Conservation (phyloP, 176 grass and related monocot species). For the Oropetium thomaeum region DNA sequence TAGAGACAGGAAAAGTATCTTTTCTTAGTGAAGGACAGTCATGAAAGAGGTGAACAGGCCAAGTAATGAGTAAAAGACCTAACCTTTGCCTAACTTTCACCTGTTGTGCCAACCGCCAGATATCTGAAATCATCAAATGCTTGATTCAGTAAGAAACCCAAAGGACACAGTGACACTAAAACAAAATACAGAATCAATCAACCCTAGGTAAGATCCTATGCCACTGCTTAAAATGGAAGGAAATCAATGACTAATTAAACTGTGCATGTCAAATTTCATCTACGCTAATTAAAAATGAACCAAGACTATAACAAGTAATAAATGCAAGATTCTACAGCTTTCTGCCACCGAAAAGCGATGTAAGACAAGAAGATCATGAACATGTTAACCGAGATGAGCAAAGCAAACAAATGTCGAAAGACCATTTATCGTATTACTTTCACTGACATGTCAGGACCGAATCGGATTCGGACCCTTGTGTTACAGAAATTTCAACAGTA, state of each 20-base stretch:
- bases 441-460: background rate
- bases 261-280: background rate
- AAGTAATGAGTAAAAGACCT: background rate
- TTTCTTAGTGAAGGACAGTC: background rate
- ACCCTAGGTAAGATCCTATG: background rate
- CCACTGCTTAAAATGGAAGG: background rate
- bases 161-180: background rate
- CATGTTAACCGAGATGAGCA: background rate
- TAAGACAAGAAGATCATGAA: slow-evolving; percentile 2
- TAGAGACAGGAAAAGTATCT: background rate
- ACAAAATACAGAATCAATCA: background rate
- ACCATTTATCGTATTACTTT: background rate
- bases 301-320: background rate
- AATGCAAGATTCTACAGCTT: background rate
- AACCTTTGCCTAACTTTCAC: slow-evolving; percentile 99
- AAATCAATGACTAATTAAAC: background rate
- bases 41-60: background rate
- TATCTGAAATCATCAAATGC: slow-evolving; percentile 71
- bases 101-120: slow-evolving; percentile 80
- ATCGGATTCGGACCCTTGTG: background rate
- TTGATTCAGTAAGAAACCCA: slow-evolving; percentile 15
- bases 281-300: background rate
- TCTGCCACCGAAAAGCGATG: background rate
- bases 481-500: background rate
- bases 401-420: background rate